Evolutionary conservation across 257 asterid genomes (phyloP).

Genomic region (Lavandula angustifolia): DNA sequence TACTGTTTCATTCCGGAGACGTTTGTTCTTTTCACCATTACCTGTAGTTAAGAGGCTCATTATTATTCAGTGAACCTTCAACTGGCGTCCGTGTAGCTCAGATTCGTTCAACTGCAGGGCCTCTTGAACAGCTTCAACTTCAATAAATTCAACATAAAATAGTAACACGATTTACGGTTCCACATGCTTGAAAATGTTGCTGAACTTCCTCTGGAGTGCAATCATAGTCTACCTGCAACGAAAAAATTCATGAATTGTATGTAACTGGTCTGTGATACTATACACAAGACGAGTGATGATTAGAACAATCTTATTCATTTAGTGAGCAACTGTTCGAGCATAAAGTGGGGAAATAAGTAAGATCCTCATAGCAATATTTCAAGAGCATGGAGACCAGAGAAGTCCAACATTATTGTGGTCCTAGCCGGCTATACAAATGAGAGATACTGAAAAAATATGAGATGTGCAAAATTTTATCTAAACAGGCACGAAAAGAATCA

Average conservation of each 20-base stretch:
- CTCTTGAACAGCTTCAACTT: slow-evolving; percentile 84
- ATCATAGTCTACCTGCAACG: slow-evolving; percentile 83
- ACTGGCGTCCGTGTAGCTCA: slow-evolving; percentile 92
- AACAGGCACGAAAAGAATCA: too few relatives aligned
- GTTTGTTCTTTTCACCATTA: slow-evolving; percentile 83
- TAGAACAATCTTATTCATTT: slow-evolving; percentile 12
- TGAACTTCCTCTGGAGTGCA: slow-evolving; percentile 99
- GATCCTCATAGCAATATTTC: too few relatives aligned
- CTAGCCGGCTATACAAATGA: too few relatives aligned
- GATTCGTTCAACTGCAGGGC: slow-evolving; percentile 89
- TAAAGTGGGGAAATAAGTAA: too few relatives aligned
- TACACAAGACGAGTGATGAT: background rate
- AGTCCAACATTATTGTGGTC: too few relatives aligned
- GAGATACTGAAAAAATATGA: background rate
- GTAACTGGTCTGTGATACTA: background rate
- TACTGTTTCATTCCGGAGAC: slow-evolving; percentile 97
- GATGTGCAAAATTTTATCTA: too few relatives aligned
- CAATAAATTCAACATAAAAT: slow-evolving; percentile 89
- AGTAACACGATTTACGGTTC: slow-evolving; percentile 93
- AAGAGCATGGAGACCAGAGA: too few relatives aligned
- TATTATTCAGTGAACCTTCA: slow-evolving; percentile 55
- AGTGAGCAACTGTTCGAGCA: too few relatives aligned
- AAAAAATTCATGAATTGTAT: slow-evolving; percentile 18
- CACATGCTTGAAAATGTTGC: slow-evolving; percentile 95
- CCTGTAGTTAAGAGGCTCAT: slow-evolving; percentile 43